Conservation (phyloP, 768 basidiomycete genomes). For the Tricholoma sp. region DNA sequence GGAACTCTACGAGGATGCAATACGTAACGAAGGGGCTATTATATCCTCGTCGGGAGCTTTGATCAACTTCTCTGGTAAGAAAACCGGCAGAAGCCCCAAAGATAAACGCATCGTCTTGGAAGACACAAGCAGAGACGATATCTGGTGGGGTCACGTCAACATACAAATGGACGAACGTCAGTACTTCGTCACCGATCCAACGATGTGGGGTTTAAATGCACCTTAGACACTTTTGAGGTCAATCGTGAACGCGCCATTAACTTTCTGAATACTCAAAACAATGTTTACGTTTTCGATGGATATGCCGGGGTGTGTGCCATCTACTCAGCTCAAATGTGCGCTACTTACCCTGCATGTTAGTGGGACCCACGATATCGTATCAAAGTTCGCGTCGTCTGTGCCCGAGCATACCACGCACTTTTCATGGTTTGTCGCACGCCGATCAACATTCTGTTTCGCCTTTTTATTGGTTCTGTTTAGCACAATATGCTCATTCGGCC, state of each 20-base stretch:
- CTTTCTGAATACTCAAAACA: conserved; percentile 96
- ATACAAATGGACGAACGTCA: conserved; percentile 97
- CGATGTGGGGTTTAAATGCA: conserved; percentile 1
- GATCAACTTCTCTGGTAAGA: conserved; percentile 99
- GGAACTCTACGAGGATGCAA: conserved; percentile 93
- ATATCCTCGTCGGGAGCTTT: conserved; percentile 93
- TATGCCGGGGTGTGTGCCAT: conserved; percentile 68
- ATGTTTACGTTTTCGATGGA: conserved; percentile 97
- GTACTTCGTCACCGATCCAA: conserved; percentile 22
- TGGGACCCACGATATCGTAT: conserved; percentile 99
- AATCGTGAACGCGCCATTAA: conserved; percentile 99
- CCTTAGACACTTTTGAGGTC: conserved; percentile 92
- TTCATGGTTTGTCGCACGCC: conserved; percentile 76
- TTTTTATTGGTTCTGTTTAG: conserved; percentile 29
- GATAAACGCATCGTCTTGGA: conserved; percentile 99
- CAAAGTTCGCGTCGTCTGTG: conserved; percentile 99
- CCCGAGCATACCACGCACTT: conserved; percentile 95
- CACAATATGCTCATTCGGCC: conserved; percentile 99
- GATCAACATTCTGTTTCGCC: conserved; percentile 9
- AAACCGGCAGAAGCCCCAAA: conserved; percentile 96
- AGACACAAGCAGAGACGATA: conserved; percentile 91
- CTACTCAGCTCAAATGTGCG: conserved; percentile 7
- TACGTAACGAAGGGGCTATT: conserved; percentile 98
- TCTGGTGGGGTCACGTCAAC: conserved; percentile 99
- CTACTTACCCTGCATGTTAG: conserved; percentile 28